These are phyloP conservation scores for Begonia loranthoides DNA, from an alignment of 306 rosid species.

Conservation along the genomic window DNA sequence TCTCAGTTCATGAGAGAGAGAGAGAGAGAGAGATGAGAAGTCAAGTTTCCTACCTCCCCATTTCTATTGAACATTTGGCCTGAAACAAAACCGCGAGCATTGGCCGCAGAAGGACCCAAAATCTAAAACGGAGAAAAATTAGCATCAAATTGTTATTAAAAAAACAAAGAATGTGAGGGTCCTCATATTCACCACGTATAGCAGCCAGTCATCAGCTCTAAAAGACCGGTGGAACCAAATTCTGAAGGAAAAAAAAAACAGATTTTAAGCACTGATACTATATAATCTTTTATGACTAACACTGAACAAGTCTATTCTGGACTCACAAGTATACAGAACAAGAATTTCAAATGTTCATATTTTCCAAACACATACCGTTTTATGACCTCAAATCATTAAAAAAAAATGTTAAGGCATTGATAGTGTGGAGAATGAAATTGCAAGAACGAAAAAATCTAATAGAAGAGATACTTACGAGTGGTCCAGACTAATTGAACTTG, in stretches of 20 bases:
- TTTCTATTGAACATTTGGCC: conserved; percentile 78
- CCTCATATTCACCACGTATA: conserved; percentile 50
- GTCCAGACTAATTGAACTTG: conserved; percentile 67
- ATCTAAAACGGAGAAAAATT: conserved; percentile 32
- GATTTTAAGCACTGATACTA: neutral
- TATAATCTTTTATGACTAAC: too few species aligned
- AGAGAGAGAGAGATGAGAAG: conserved; percentile 1
- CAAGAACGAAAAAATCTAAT: too few species aligned
- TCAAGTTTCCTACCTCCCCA: conserved; percentile 53
- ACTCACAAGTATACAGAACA: too few species aligned
- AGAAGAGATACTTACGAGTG: conserved; percentile 58
- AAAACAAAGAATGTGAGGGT: conserved; percentile 1
- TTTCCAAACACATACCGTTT: too few species aligned
- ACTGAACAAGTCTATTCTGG: too few species aligned
- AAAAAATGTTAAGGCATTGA: too few species aligned
- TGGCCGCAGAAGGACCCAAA: conserved; percentile 30
- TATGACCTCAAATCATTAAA: too few species aligned
- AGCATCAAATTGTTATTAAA: conserved; percentile 12
- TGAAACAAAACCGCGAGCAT: conserved; percentile 53
- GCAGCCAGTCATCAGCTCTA: conserved; percentile 87
- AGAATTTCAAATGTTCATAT: too few species aligned
- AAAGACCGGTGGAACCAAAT: conserved; percentile 85
- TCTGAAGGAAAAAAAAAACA: conserved; percentile 30
- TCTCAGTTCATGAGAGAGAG: conserved; percentile 6
- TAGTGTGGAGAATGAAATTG: too few species aligned